Conservation (phyloP, 106 monocot genomes). For the Xerophyta viscosa region DNA sequence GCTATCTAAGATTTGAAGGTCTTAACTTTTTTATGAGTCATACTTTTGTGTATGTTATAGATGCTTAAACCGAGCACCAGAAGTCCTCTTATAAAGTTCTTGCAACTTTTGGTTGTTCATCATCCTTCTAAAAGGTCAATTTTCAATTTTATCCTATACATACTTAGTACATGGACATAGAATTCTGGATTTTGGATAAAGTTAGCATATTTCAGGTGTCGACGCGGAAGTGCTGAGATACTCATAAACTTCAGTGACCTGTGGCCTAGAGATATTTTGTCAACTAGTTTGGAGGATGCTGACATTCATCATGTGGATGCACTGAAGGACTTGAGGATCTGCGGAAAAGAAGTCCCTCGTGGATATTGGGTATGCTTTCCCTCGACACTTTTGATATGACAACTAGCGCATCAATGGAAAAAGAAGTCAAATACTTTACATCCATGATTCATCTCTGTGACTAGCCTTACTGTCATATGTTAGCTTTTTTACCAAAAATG, state of each 20-base stretch:
- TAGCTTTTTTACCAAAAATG: background rate
- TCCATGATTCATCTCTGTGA: too few species aligned
- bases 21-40: background rate
- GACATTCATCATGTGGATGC: constrained; percentile 16
- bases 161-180: too few species aligned
- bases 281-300: constrained; percentile 15
- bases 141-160: background rate
- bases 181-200: too few species aligned
- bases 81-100: constrained; percentile 71
- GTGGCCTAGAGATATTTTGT: constrained; percentile 73
- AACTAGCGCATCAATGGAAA: too few species aligned
- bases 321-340: constrained; percentile 38
- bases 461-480: too few species aligned
- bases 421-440: too few species aligned
- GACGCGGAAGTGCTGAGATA: constrained; percentile 78
- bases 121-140: constrained; percentile 91
- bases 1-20: background rate
- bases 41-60: constrained; percentile 24
- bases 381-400: too few species aligned
- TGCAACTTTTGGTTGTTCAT: constrained; percentile 86
- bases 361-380: constrained; percentile 76
- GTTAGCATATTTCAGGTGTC: constrained; percentile 85
- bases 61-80: constrained; percentile 74
- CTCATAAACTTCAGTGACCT: constrained; percentile 78
- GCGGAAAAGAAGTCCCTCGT: constrained; percentile 94